Evolutionary conservation across 1,284 basidiomycete species (phyloP).

Genomic region (Singerocomus inundabilis): DNA sequence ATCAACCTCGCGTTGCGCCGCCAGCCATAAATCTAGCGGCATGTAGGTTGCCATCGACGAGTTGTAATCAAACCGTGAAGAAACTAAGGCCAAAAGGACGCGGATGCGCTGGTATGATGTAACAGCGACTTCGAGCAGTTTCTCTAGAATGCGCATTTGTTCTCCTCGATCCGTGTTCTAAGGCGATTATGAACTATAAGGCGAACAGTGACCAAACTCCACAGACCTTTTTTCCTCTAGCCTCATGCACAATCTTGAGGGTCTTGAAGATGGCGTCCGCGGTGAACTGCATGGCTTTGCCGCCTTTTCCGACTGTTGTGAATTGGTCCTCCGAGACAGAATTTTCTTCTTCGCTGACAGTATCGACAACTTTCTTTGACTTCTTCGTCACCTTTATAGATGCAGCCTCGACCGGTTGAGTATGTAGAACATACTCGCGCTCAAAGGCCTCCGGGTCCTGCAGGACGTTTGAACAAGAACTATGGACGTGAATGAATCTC

Average conservation of each 20-base stretch:
- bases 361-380: conserved; percentile 37
- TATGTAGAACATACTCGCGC: conserved; percentile 60
- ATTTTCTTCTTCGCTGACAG: conserved; percentile 42
- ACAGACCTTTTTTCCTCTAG: conserved; percentile 90
- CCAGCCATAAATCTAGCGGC: conserved; percentile 90
- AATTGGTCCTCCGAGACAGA: conserved; percentile 68
- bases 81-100: conserved; percentile 90
- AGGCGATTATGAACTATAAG: conserved; percentile 6
- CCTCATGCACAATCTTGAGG: conserved; percentile 89
- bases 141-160: conserved; percentile 89
- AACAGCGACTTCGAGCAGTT: conserved; percentile 83
- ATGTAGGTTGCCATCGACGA: conserved; percentile 84
- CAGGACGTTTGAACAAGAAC: conserved; percentile 7
- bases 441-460: conserved; percentile 91
- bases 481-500: conserved; percentile 20
- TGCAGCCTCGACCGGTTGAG: conserved; percentile 48
- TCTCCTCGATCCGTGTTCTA: conserved; percentile 96
- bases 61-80: conserved; percentile 97
- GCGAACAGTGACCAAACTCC: neutral
- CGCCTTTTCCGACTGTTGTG: conserved; percentile 90
- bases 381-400: conserved; percentile 44
- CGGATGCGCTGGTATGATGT: conserved; percentile 94
- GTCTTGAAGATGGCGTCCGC: conserved; percentile 93
- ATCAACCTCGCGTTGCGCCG: conserved; percentile 87
- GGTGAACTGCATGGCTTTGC: conserved; percentile 82